These are phyloP conservation scores for Sextonia rubra DNA, from an alignment of 164 flowering plant genomes.

Conservation along the genomic window DNA sequence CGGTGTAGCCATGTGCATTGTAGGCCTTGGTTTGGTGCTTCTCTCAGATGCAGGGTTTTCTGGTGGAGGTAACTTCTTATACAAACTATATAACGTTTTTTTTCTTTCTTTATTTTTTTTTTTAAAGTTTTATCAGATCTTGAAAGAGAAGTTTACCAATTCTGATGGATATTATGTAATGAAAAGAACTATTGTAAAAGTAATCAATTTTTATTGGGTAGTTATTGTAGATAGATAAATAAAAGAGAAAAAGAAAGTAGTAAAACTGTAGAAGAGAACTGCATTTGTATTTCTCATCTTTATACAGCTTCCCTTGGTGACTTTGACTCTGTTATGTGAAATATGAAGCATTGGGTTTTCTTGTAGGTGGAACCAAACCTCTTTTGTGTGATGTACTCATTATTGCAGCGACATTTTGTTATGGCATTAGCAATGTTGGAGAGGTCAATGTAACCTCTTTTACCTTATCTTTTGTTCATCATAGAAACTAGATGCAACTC, in stretches of 20 bases:
- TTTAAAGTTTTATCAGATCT: too few relatives aligned
- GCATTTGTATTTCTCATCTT: background rate
- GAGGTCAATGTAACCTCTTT: conserved; percentile 38
- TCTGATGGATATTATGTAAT: background rate
- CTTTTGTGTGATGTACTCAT: conserved; percentile 72
- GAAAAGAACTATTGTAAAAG: too few relatives aligned
- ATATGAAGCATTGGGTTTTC: background rate
- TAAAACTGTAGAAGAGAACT: background rate
- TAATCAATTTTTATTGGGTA: too few relatives aligned
- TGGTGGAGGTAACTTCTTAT: conserved; percentile 50
- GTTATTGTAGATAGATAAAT: too few relatives aligned
- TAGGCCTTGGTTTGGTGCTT: conserved; percentile 66
- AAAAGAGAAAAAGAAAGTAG: too few relatives aligned
- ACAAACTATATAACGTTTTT: background rate
- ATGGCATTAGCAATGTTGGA: conserved; percentile 65
- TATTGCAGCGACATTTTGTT: conserved; percentile 57
- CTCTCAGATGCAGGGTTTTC: conserved; percentile 68
- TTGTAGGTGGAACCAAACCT: conserved; percentile 62
- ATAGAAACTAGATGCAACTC: too few relatives aligned
- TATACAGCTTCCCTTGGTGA: background rate
- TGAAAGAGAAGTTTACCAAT: background rate
- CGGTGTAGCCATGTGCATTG: conserved; percentile 54
- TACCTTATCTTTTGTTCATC: background rate
- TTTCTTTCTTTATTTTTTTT: too few relatives aligned
- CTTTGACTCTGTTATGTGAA: background rate